Evolutionary conservation across 176 grass and related monocot species (phyloP).

Genomic region (Lolium multiflorum): DNA sequence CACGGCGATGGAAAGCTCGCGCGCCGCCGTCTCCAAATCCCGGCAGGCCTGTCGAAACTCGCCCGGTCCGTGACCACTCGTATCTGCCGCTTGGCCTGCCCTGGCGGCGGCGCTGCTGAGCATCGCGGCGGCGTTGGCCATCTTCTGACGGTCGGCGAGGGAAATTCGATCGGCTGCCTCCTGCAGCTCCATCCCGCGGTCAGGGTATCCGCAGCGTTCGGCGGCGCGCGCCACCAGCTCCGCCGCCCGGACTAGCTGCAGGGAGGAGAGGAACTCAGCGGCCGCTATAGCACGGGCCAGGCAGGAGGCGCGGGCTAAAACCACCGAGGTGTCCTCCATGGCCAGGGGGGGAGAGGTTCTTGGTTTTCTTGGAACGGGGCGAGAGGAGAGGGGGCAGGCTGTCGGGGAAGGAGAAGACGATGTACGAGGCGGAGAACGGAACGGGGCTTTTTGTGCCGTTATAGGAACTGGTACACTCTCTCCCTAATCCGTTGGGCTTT

Average conservation of each 20-base stretch:
- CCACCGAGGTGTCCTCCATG: not conserved
- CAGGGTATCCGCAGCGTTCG: not conserved
- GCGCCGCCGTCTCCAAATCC: not conserved
- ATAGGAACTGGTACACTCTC: too few species aligned
- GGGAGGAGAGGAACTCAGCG: not conserved
- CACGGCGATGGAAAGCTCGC: not conserved
- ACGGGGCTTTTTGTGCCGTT: too few species aligned
- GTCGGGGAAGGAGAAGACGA: too few species aligned
- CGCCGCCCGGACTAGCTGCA: not conserved
- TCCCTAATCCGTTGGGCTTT: not conserved
- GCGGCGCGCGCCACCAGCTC: not conserved
- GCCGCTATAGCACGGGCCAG: not conserved
- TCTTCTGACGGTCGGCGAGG: not conserved
- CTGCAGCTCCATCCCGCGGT: not conserved
- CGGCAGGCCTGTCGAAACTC: not conserved
- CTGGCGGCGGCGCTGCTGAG: not conserved
- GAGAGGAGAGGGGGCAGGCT: too few species aligned
- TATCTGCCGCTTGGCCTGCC: not conserved
- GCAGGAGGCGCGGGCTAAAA: not conserved
- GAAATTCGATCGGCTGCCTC: not conserved
- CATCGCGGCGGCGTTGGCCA: not conserved
- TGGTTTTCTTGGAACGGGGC: too few species aligned
- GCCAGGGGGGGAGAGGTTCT: not conserved
- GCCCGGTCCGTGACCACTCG: not conserved
- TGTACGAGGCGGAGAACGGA: too few species aligned